phyloP scores from a whole-genome alignment of 352 stramenopile species.

The Lagenidium giganteum region DNA sequence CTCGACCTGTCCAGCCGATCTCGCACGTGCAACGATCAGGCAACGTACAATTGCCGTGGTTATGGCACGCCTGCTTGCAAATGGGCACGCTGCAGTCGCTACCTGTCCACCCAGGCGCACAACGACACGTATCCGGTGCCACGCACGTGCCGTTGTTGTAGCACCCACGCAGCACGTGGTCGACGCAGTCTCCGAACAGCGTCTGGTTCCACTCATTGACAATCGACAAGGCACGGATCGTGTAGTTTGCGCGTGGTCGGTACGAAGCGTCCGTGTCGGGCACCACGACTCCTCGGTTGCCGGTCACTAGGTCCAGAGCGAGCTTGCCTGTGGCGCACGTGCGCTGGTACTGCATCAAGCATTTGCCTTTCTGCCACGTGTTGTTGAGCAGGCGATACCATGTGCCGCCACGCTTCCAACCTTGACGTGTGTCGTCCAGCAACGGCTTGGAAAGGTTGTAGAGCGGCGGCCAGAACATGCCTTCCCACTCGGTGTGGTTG shows the following conservation, averaged over 20 bases:
- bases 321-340: constrained; percentile 41
- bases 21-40: constrained; percentile 87
- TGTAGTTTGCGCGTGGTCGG: constrained; percentile 72
- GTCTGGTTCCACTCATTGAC: constrained; percentile 46
- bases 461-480: constrained; percentile 87
- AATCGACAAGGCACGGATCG: too few relatives aligned
- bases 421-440: constrained; percentile 88
- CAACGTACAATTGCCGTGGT: constrained; percentile 88
- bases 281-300: constrained; percentile 31
- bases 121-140: constrained; percentile 71
- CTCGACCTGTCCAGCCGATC: constrained; percentile 74
- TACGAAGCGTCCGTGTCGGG: constrained; percentile 91
- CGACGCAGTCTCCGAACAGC: constrained; percentile 78
- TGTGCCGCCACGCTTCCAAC: constrained; percentile 78
- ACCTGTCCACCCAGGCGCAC: constrained; percentile 67
- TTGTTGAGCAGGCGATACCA: constrained; percentile 48
- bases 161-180: constrained; percentile 91
- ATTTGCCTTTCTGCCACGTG: constrained; percentile 89
- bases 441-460: constrained; percentile 73
- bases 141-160: constrained; percentile 94
- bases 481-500: constrained; percentile 80
- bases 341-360: constrained; percentile 88
- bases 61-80: constrained; percentile 50
- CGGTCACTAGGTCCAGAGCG: constrained; percentile 32
- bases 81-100: constrained; percentile 63